A percentile compares a stretch with the other conserved stretches of the same genome.
Evolutionary conservation across 2,329 filamentous ascomycete species (phyloP).

Genomic region (Neonectria ditissima): DNA sequence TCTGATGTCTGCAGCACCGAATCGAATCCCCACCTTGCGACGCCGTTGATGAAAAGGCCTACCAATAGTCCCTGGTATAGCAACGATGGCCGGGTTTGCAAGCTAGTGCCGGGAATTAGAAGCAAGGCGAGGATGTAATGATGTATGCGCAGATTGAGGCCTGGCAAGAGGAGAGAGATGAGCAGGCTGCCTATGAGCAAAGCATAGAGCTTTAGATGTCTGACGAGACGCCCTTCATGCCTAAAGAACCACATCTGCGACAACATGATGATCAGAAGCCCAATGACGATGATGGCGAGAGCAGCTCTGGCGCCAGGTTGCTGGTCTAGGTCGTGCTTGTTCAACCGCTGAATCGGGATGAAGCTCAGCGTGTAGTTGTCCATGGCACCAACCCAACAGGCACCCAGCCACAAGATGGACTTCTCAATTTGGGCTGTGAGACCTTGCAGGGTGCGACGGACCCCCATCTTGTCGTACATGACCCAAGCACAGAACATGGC

Average conservation of each 20-base stretch:
- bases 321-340: slow-evolving; percentile 85
- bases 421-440: slow-evolving; percentile 90
- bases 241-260: slow-evolving; percentile 89
- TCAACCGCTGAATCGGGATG: slow-evolving; percentile 94
- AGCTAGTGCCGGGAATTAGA: slow-evolving; percentile 85
- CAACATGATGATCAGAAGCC: slow-evolving; percentile 75
- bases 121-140: slow-evolving; percentile 93
- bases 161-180: slow-evolving; percentile 77
- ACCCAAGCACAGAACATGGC: slow-evolving; percentile 90
- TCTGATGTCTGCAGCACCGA: slow-evolving; percentile 85
- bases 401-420: slow-evolving; percentile 88
- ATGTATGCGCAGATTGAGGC: slow-evolving; percentile 87
- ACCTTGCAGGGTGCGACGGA: slow-evolving; percentile 76
- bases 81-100: slow-evolving; percentile 87
- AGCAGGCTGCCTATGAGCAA: slow-evolving; percentile 76
- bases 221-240: slow-evolving; percentile 82
- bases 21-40: slow-evolving; percentile 94
- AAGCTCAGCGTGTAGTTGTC: slow-evolving; percentile 96
- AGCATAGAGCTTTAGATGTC: slow-evolving; percentile 82
- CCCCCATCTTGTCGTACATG: slow-evolving; percentile 85
- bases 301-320: slow-evolving; percentile 91
- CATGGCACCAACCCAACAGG: slow-evolving; percentile 89
- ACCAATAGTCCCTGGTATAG: slow-evolving; percentile 91
- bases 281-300: slow-evolving; percentile 79
- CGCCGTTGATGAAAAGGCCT: slow-evolving; percentile 90